Base-by-base conservation (phyloP, 2,329 filamentous ascomycete species). In the Neofusicoccum laricinum region DNA sequence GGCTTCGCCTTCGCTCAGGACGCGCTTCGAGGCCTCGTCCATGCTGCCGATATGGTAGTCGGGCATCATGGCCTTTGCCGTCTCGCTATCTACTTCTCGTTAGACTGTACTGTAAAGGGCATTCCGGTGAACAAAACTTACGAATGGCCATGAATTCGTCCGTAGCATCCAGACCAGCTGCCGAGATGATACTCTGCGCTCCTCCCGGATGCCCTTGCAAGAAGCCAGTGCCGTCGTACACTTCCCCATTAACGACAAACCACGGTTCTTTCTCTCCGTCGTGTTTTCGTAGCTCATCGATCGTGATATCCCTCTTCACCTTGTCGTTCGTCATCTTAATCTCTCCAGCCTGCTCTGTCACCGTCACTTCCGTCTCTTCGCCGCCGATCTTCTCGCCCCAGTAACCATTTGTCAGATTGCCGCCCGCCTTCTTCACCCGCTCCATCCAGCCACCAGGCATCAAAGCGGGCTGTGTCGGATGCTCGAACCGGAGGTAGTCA, bases 141-240 rank as follows among this genome's bases (percentile, higher is more conserved):
- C 91, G 93, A 70, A 97, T 97, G 14, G 91, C 90, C 79, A 96
- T 86, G 74, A 97, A 97, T 69, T 97, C 93, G 71, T 97, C 93
- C 0, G 90, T 90, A 10, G 86, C 86, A 76, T 97, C 93, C 70
- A 91, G 82, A 0, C 88, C 92, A n/a, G 92, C 93, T 2, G 89
- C 91, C 32, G 88, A 89, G 61, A 90, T 84, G 72, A 97, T 97
- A 71, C 91, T 95, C 67, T 90, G 86, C 2, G 91, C 92, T 58
- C 93, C 93, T 59, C 93, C 93, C 0, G 93, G 93, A 74, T 97
- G 93, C 0, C 83, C 90, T 66, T 92, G 85, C 14, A 97, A 79
- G 73, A 95, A 97, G 2, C 79, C 77, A 0, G 90, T 93, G 4
- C 93, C 93, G 71, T 97, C 90, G 70, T 96, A 97, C 0, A 97